Evolutionary conservation across 2,329 filamentous ascomycete genomes (phyloP).

Genomic region (Alternaria infectoria): DNA sequence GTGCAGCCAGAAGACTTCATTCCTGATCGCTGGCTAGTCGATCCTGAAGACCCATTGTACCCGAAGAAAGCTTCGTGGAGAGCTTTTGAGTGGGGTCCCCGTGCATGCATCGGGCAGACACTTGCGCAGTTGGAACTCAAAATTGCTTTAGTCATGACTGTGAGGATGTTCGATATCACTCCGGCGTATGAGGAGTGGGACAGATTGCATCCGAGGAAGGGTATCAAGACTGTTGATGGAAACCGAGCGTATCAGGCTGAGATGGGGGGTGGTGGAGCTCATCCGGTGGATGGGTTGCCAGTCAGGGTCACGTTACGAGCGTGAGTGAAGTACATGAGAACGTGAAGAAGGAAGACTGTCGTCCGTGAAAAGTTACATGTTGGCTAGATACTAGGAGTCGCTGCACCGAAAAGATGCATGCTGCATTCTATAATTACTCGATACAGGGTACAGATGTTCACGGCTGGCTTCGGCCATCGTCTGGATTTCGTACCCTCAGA

Average conservation of each 20-base stretch:
- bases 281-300: slow-evolving; percentile 34
- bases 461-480: too few relatives aligned
- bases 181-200: slow-evolving; percentile 24
- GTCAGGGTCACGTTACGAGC: slow-evolving; percentile 41
- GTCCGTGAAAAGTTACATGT: too few relatives aligned
- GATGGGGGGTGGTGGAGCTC: slow-evolving; percentile 17
- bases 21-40: slow-evolving; percentile 30
- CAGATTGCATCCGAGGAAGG: slow-evolving; percentile 7
- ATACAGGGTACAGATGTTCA: too few relatives aligned
- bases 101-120: slow-evolving; percentile 49
- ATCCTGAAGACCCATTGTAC: slow-evolving; percentile 7
- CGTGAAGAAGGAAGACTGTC: too few relatives aligned
- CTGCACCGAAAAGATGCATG: too few relatives aligned
- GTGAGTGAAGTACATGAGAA: too few relatives aligned
- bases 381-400: too few relatives aligned
- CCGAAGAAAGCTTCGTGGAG: slow-evolving; percentile 28
- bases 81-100: slow-evolving; percentile 48
- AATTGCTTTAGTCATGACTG: slow-evolving; percentile 8
- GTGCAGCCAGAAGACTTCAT: slow-evolving; percentile 19
- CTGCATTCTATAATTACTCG: too few relatives aligned
- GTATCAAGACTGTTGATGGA: slow-evolving; percentile 20
- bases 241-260: slow-evolving; percentile 24
- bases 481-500: too few relatives aligned
- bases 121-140: slow-evolving; percentile 42
- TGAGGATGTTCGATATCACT: slow-evolving; percentile 12